Conservation (phyloP, 495 filamentous ascomycete species). For the Penicillium herquei region DNA sequence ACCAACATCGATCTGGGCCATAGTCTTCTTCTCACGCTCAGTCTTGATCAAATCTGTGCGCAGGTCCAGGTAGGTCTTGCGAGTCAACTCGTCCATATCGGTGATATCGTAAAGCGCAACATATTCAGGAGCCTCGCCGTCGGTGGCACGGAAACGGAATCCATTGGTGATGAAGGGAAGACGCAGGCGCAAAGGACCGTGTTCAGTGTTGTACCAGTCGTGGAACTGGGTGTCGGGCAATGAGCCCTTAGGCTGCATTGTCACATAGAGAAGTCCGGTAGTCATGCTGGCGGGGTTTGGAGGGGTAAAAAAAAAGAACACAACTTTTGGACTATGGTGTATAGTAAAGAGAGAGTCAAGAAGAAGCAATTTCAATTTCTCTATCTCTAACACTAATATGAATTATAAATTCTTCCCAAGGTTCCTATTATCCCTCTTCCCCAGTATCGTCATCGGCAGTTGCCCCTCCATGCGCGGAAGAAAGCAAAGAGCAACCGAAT, state of each 20-base stretch:
- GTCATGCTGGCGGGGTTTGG: slow-evolving; percentile 29
- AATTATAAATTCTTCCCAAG: not conserved
- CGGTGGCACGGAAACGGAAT: slow-evolving; percentile 70
- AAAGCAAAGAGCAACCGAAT: slow-evolving; percentile 25
- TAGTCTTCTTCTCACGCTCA: slow-evolving; percentile 69
- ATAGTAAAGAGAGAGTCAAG: not conserved
- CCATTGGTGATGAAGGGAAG: slow-evolving; percentile 72
- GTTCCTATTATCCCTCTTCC: not conserved
- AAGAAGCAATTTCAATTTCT: not conserved
- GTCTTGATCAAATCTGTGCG: slow-evolving; percentile 64
- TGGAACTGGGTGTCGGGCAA: slow-evolving; percentile 71
- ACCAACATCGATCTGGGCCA: slow-evolving; percentile 70
- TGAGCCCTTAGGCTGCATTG: slow-evolving; percentile 67
- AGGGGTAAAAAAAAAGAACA: not conserved
- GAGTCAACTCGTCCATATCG: slow-evolving; percentile 65
- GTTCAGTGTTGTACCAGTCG: slow-evolving; percentile 90
- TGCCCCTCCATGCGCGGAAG: slow-evolving; percentile 17
- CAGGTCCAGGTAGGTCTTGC: slow-evolving; percentile 63
- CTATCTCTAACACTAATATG: not conserved
- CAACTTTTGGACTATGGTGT: not conserved
- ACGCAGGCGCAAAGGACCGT: slow-evolving; percentile 73
- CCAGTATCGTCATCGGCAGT: slow-evolving; percentile 3
- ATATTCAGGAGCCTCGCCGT: slow-evolving; percentile 60
- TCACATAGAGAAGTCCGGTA: slow-evolving; percentile 72
- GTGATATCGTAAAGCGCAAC: slow-evolving; percentile 79